Evolutionary conservation across 176 grass and related monocot species (phyloP), one percentile per base, ranked within the genome.

Genomic region (Cenchrus fungigraminus): DNA sequence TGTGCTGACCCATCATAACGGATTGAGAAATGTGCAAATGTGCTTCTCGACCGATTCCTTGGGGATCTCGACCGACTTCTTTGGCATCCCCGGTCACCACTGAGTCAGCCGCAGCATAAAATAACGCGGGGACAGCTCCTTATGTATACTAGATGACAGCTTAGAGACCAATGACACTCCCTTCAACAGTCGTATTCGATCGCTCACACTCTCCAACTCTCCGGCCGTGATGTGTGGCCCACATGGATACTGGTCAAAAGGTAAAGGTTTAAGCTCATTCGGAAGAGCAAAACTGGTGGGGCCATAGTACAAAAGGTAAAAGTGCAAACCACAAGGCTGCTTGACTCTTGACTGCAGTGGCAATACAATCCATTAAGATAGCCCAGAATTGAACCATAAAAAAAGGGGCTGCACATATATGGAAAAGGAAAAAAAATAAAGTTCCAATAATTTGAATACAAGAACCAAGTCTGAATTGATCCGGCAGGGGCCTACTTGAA

Each of bases 51-150:
- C 60, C 60, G 6, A 65, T 16, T 50, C 65, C 61, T 28, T 74
- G 32, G 31, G 31, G 50, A 79, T 65, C 45, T 50, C 25, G 4
- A 65, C 60, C 60, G 6, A 65, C 29, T 50, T 77, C 61, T 28
- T 68, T 68, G 62, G 22, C 37, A n/a, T 84, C 51, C 28, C 22
- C 5, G 16, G 42, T 78, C 73, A 68, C 37, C 9, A 6, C 47
- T 55, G 73, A 84, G 47, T 77, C 73, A 65, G 62, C 65, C 54
- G 45, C 60, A 19, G 42, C 13, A 58, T 72, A 74, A 2, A 17
- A 70, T 11, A 70, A 44, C 32, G 37, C 29, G 15, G 40, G 40
- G 17, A 57, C 52, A 56, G 15, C 73, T 76, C 31, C 17, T 6
- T 17, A 0, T 13, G 31, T 64, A 22, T 5, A 54, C 13, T 54